Evolutionary conservation across 108 stramenopile genomes (phyloP).

Genomic region (Hondaea fermentalgiana): DNA sequence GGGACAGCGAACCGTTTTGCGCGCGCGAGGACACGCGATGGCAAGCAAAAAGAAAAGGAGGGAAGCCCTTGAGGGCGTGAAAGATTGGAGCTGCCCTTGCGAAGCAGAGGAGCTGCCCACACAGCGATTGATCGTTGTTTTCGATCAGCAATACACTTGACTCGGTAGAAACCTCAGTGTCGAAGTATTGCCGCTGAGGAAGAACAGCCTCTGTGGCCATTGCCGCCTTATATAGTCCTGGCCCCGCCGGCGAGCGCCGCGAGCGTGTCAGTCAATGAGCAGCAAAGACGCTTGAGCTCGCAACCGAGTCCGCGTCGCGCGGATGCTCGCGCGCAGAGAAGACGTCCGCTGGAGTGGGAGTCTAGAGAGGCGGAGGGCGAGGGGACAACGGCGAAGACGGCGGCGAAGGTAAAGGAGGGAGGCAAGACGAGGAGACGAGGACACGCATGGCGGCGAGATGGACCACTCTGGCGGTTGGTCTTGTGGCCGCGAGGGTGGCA

Average conservation of each 20-base stretch:
- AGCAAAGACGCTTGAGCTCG: too few species aligned
- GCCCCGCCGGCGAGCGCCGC: too few species aligned
- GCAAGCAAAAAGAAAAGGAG: neutral
- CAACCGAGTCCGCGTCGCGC: too few species aligned
- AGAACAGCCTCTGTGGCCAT: neutral
- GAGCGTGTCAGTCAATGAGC: too few species aligned
- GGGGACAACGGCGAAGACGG: too few species aligned
- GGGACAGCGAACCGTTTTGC: neutral
- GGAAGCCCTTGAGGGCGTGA: neutral
- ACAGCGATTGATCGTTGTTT: slow-evolving; percentile 10
- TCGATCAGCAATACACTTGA: slow-evolving; percentile 10
- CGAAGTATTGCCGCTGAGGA: slow-evolving; percentile 9
- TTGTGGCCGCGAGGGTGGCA: neutral
- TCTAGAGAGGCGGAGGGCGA: too few species aligned
- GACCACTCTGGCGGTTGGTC: too few species aligned
- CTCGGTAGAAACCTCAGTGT: slow-evolving; percentile 9
- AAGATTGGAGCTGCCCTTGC: neutral
- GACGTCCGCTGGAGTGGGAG: too few species aligned
- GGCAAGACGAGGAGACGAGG: too few species aligned
- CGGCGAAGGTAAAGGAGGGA: too few species aligned
- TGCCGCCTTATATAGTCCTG: neutral
- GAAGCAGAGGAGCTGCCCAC: neutral
- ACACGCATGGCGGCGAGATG: too few species aligned
- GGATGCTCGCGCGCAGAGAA: too few species aligned
- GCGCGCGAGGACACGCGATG: neutral